Evolutionary conservation across 176 grass and related monocot species (phyloP), one percentile per base, ranked within the genome.

Genomic region (Elymus sibiricus): DNA sequence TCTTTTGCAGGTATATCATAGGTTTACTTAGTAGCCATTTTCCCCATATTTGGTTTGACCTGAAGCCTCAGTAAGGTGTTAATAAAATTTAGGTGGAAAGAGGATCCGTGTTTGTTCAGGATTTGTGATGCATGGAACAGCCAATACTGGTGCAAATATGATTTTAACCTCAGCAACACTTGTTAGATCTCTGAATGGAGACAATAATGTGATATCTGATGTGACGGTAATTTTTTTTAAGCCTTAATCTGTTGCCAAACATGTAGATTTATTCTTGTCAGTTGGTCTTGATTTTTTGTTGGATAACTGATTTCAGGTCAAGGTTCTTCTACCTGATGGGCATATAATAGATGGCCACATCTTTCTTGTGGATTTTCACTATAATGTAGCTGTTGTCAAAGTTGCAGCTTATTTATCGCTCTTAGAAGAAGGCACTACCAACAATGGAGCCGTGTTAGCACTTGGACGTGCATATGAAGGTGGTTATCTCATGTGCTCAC

Each of bases 91-190:
- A 84, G 82, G 82, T 64, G 40, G 22, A 17, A 84, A 84, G 19
- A 84, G 82, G 82, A 49, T 84, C 4, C 38, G 59, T 1, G 82
- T 84, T 11, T 77, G 82, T 32, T 84, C 82, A 13, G 59, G 83
- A 66, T 64, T 66, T 85, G 40, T 37, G 60, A 77, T 65, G 11
- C 5, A 6, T 10, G 24, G 24, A 72, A 84, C 34, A 10, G 27
- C 17, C 1, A 25, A 14, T 76, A 13, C 58, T 65, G 25, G 22
- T 10, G 35, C 28, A 13, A 15, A 4, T 64, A 26, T 35, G 21
- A 53, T 85, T 21, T 46, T 85, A 32, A 84, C 82, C 27, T 74
- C 69, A 46, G 37, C 69, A 61, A 32, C 55, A 28, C 70, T 83
- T 21, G 16, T 74, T 32, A 83, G 80, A 83, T 83, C 80, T 46